Evolutionary conservation across 1,139 yeast genomes (phyloP).

Genomic region (Taphrina wiesneri): DNA sequence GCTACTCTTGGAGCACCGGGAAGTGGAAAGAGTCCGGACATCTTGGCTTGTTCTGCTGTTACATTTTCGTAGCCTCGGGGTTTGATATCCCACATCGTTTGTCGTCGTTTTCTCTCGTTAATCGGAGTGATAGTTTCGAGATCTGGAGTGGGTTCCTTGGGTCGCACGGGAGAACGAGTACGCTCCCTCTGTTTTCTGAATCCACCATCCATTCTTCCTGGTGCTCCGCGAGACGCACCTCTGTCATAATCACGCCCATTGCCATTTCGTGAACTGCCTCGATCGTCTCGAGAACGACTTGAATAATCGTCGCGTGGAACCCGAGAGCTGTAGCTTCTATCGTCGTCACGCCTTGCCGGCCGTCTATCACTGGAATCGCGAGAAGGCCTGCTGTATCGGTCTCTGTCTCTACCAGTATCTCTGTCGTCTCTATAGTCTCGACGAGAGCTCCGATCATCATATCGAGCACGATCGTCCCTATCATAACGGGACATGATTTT

Average conservation of each 20-base stretch:
- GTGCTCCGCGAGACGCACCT: conserved; percentile 33
- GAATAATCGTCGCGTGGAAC: conserved; percentile 37
- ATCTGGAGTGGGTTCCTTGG: conserved; percentile 40
- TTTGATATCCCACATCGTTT: conserved; percentile 70
- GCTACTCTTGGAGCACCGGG: conserved; percentile 65
- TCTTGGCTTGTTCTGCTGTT: conserved; percentile 75
- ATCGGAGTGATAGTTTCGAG: conserved; percentile 49
- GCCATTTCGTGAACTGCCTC: conserved; percentile 36
- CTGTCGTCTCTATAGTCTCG: conserved; percentile 37
- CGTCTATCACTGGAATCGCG: conserved; percentile 40
- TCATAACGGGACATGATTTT: conserved; percentile 12
- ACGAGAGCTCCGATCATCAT: conserved; percentile 29
- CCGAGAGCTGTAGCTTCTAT: conserved; percentile 35
- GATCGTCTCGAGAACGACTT: conserved; percentile 26
- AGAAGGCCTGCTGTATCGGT: conserved; percentile 39
- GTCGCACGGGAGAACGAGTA: conserved; percentile 35
- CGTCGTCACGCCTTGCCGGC: conserved; percentile 34
- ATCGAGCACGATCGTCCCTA: conserved; percentile 14
- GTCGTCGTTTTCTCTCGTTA: conserved; percentile 51
- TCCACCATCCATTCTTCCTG: conserved; percentile 36
- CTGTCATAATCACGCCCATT: conserved; percentile 37
- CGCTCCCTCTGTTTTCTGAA: conserved; percentile 32
- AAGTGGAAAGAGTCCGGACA: conserved; percentile 75
- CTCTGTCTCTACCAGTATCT: conserved; percentile 39
- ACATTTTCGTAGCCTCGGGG: conserved; percentile 77